phyloP scores from a whole-genome alignment of 352 stramenopile species.

The Phytophthora idaei region DNA sequence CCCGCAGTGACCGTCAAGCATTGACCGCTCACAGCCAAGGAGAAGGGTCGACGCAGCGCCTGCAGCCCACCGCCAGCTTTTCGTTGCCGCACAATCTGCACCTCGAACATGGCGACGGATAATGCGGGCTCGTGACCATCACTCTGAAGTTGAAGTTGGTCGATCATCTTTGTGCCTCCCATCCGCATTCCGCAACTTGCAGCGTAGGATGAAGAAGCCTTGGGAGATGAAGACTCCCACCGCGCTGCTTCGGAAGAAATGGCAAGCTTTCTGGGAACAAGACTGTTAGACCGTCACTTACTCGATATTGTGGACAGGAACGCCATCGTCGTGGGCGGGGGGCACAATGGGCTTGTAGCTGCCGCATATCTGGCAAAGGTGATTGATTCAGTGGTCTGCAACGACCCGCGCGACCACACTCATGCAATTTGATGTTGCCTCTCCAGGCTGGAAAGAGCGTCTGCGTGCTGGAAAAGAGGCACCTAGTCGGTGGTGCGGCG shows the following conservation, averaged over 20 bases:
- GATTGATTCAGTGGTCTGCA: neutral
- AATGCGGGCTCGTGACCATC: conserved; percentile 34
- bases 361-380: conserved; percentile 90
- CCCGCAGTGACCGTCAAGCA: conserved; percentile 30
- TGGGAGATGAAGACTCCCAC: conserved; percentile 26
- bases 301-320: conserved; percentile 50
- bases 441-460: conserved; percentile 80
- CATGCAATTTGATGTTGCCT: neutral
- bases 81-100: conserved; percentile 44
- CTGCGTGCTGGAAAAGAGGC: conserved; percentile 87
- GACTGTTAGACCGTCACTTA: neutral
- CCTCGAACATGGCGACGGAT: conserved; percentile 28
- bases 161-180: conserved; percentile 9
- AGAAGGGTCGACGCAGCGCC: conserved; percentile 36
- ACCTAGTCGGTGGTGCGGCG: conserved; percentile 87
- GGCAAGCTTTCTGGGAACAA: conserved; percentile 18
- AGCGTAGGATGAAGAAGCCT: conserved; percentile 17
- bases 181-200: conserved; percentile 20
- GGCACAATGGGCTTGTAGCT: conserved; percentile 90
- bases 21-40: conserved; percentile 24
- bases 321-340: conserved; percentile 88
- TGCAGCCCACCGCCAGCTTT: conserved; percentile 28
- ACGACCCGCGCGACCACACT: neutral
- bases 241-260: conserved; percentile 45
- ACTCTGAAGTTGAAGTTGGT: conserved; percentile 31